A percentile compares a stretch with the other conserved stretches of the same genome.
phyloP scores from a whole-genome alignment of 2,329 filamentous ascomycete genomes.

The Diaporthe caulivora region DNA sequence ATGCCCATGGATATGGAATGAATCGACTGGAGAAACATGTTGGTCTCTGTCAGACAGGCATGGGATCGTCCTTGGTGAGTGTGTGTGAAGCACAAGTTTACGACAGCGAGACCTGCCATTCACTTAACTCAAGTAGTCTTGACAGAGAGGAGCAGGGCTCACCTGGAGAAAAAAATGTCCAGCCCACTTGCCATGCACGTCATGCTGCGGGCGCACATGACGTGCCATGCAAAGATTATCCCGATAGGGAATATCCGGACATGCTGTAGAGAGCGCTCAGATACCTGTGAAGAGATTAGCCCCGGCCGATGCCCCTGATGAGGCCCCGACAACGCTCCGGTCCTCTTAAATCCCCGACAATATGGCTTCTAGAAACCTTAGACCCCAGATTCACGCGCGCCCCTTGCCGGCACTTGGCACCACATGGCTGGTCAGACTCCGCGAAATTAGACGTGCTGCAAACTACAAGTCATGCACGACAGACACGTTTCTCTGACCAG shows the following conservation, averaged over 20 bases:
- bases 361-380: conserved; percentile 12
- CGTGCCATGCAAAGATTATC: conserved; percentile 6
- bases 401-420: conserved; percentile 3
- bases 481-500: not conserved
- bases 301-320: not conserved
- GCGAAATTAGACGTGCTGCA: conserved; percentile 21
- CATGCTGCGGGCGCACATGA: not conserved
- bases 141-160: not conserved
- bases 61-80: too few species aligned
- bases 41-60: not conserved
- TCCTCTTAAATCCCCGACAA: conserved; percentile 17
- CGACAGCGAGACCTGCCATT: not conserved
- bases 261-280: not conserved
- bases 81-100: too few species aligned
- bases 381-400: conserved; percentile 6
- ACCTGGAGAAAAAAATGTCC: not conserved
- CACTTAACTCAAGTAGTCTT: not conserved
- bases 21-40: not conserved
- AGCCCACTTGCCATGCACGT: not conserved
- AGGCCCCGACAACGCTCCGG: conserved; percentile 6
- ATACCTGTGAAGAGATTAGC: conserved; percentile 24
- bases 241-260: not conserved
- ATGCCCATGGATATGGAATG: too few species aligned
- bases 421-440: conserved; percentile 19
- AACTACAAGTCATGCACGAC: conserved; percentile 17